phyloP scores from a whole-genome alignment of 768 basidiomycete species.

The Boletus rubescentipes region DNA sequence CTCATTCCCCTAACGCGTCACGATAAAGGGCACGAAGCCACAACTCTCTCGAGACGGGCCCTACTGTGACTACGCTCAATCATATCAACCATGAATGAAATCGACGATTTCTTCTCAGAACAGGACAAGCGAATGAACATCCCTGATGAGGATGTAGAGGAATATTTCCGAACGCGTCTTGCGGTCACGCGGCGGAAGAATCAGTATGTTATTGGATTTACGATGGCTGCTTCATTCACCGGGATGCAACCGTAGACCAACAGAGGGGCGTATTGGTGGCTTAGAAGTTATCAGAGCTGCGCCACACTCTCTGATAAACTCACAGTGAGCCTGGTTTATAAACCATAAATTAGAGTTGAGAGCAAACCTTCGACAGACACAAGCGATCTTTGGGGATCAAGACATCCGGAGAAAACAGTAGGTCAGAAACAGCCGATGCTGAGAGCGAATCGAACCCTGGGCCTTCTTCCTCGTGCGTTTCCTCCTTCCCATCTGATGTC shows the following conservation, averaged over 20 bases:
- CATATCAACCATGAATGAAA: conserved; percentile 27
- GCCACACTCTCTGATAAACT: not conserved
- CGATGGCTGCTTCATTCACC: conserved; percentile 5
- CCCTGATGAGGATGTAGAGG: conserved; percentile 51
- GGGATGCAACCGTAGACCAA: conserved; percentile 2
- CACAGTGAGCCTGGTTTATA: conserved; percentile 11
- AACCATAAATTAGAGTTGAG: not conserved
- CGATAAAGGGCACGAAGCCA: not conserved
- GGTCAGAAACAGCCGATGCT: not conserved
- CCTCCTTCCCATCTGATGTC: not conserved
- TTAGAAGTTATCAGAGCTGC: not conserved
- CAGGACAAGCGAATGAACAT: conserved; percentile 53
- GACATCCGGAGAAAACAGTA: not conserved
- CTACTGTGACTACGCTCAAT: too few species aligned
- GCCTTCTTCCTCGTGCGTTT: conserved; percentile 16
- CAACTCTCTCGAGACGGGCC: not conserved
- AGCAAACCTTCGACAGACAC: conserved; percentile 4
- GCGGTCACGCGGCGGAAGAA: conserved; percentile 10
- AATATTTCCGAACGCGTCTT: conserved; percentile 41
- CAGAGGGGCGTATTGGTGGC: not conserved
- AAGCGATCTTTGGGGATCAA: not conserved
- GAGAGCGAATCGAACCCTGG: not conserved
- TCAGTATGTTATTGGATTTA: conserved; percentile 11
- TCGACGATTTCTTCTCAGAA: conserved; percentile 52
- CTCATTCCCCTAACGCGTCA: conserved; percentile 7